Evolutionary conservation across 2,329 filamentous ascomycete species (phyloP).

Genomic region (Calonectria naviculata): DNA sequence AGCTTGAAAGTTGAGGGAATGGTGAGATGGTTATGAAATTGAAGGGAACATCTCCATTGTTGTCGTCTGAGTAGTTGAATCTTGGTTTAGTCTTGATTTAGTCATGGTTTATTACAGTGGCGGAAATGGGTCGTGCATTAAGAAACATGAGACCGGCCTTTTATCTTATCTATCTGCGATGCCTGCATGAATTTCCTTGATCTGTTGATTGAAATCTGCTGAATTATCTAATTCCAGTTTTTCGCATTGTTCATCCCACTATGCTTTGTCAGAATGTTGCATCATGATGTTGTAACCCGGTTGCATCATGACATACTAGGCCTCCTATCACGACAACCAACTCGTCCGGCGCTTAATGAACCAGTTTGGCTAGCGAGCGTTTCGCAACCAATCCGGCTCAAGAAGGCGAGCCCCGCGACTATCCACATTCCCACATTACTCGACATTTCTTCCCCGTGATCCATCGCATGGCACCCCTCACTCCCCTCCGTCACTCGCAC

Average conservation of each 20-base stretch:
- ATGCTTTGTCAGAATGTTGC: not conserved
- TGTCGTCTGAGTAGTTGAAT: too few relatives aligned
- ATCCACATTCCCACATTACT: conserved; percentile 4
- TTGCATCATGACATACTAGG: not conserved
- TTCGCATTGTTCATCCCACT: not conserved
- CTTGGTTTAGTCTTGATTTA: not conserved
- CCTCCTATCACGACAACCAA: not conserved
- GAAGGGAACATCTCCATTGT: not conserved
- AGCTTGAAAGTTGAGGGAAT: not conserved
- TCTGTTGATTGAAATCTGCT: not conserved
- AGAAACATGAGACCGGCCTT: too few relatives aligned
- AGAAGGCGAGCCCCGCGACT: not conserved
- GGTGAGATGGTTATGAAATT: not conserved
- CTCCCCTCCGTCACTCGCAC: not conserved
- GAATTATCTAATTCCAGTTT: not conserved
- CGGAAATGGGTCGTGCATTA: too few relatives aligned
- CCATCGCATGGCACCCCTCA: not conserved
- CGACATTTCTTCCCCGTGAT: conserved; percentile 11
- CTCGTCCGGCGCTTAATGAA: not conserved
- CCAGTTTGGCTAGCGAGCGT: not conserved
- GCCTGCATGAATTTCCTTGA: too few relatives aligned
- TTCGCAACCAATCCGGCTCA: conserved; percentile 9
- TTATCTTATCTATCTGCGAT: too few relatives aligned
- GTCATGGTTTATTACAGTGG: too few relatives aligned
- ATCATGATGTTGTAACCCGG: not conserved